Base-by-base conservation (phyloP, 805 yeast genomes). In the Candida palmyrensis region DNA sequence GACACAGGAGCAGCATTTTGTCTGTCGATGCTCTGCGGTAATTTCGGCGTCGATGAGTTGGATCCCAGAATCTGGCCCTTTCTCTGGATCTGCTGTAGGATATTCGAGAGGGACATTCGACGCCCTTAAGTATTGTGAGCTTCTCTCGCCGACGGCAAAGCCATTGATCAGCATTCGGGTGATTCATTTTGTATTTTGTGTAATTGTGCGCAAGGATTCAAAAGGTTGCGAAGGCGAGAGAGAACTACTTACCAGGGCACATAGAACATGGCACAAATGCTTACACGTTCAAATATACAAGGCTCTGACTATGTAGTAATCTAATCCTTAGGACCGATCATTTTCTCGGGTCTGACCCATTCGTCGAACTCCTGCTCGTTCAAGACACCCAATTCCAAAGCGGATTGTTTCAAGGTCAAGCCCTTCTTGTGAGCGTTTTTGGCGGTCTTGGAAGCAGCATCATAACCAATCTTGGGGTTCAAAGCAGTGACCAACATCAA, bases 371-470 rank as follows among this genome's bases (percentile, higher is more conserved):
- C 66, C 38, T 50, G 57, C 13, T 48, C 49, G 17, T 53, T 43
- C 45, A 59, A 54, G 39, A 56, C 51, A 8, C 47, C 45, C 52
- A 59, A 58, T 41, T 59, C 64, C 51, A 59, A 55, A 30, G 61
- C 53, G 22, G 61, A 53, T 43, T 59, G 51, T 44, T 59, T 59
- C 51, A 59, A 53, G 19, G 66, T 59, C 38, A 59, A 43, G 29
- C 64, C 64, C 49, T 59, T 59, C 49, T 59, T 59, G 49, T 59
- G 66, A 10, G 66, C 66, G 38, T 59, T 59, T 46, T 59, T 59
- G 30, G 66, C 66, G 6, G 59, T 64, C 55, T 59, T 59, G 27
- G 62, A 57, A 11, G 66, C 66, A 29, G 54, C 53, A 36, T 59
- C 66, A 45, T 59, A 59, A 20, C 66, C 66, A 31, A 59, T 59